Base-by-base conservation (phyloP, 2,329 filamentous ascomycete species). In the Didymella pomorum region DNA sequence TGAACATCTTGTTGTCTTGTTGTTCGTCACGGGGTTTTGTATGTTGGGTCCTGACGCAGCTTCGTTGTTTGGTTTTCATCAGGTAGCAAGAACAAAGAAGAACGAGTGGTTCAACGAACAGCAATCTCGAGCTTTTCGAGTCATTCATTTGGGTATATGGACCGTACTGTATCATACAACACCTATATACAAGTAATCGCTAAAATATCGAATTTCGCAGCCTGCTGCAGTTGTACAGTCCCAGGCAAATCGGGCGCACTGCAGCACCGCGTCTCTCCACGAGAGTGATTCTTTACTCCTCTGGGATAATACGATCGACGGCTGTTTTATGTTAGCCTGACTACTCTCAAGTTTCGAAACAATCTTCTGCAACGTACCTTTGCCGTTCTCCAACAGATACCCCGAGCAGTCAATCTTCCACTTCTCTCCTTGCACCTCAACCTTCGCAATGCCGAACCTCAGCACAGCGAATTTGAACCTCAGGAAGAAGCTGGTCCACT, bases 341-440 rank as follows among this genome's bases (percentile, higher is more conserved):
- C 18, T 18, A n/a, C n/a, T n/a, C n/a, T n/a, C n/a, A n/a, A 16
- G n/a, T 14, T 8, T 18, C 6, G 14, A 12, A 11, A 0, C 3
- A 4, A 8, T 20, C 29, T 26, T 4, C 4, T 7, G 2, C 11
- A 16, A 66, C 70, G 44, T 71, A 76, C 74, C 74, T 73, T 67
- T 68, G 21, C 74, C 74, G 39, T 75, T 61, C 42, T 76, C 74
- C 7, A 70, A 49, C 53, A 76, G 50, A 44, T 66, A 73, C 0
- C 72, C 74, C 12, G 68, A 68, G 56, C 73, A 76, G 51, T 76
- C 74, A 45, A 76, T 69, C 61, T 76, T 76, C 73, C 73, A 76
- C 49, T 73, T 74, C 16, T 70, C 66, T 7, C 67, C 72, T 16
- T 69, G 58, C 3, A 74, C 70, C 46, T 73, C 63, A 4, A 76